A percentile compares a stretch with the other conserved stretches of the same genome.
These are phyloP conservation scores for Ophiostoma montium DNA, from an alignment of 2,329 filamentous ascomycete species.

Conservation along the genomic window DNA sequence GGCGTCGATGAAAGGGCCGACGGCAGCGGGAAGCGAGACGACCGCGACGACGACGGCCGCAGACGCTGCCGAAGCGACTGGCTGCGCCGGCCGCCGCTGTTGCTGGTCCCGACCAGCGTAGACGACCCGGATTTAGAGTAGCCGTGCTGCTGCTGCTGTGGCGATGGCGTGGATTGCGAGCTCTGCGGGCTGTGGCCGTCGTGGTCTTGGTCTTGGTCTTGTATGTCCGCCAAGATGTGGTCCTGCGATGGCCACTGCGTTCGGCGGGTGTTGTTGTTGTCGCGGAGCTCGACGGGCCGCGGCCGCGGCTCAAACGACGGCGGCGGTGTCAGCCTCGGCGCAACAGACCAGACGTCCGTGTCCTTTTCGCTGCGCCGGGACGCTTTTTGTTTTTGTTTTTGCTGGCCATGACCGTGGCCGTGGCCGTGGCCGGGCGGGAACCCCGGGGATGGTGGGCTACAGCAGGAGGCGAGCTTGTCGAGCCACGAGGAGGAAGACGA, in stretches of 20 bases:
- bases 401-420: too few species aligned
- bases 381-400: not conserved
- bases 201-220: not conserved
- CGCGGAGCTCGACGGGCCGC: not conserved
- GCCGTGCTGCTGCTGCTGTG: not conserved
- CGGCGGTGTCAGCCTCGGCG: slow-evolving; percentile 19
- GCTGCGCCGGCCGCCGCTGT: slow-evolving; percentile 15
- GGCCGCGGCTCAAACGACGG: slow-evolving; percentile 14
- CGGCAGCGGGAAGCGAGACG: slow-evolving; percentile 6
- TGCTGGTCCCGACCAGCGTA: slow-evolving; percentile 14
- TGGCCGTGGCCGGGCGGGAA: not conserved
- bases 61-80: slow-evolving; percentile 33
- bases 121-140: slow-evolving; percentile 16
- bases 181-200: not conserved
- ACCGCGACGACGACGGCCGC: slow-evolving; percentile 22
- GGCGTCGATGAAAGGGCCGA: slow-evolving; percentile 16
- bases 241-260: not conserved
- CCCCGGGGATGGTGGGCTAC: slow-evolving; percentile 19
- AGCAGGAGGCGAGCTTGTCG: slow-evolving; percentile 31
- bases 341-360: slow-evolving; percentile 17
- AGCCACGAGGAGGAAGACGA: slow-evolving; percentile 32
- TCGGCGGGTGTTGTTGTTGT: not conserved
- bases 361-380: slow-evolving; percentile 8
- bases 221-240: not conserved
- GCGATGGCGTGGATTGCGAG: not conserved